A percentile compares a stretch with the other conserved stretches of the same genome.
Evolutionary conservation across 768 basidiomycete genomes (phyloP).

Genomic region (Leccinellum luteum): DNA sequence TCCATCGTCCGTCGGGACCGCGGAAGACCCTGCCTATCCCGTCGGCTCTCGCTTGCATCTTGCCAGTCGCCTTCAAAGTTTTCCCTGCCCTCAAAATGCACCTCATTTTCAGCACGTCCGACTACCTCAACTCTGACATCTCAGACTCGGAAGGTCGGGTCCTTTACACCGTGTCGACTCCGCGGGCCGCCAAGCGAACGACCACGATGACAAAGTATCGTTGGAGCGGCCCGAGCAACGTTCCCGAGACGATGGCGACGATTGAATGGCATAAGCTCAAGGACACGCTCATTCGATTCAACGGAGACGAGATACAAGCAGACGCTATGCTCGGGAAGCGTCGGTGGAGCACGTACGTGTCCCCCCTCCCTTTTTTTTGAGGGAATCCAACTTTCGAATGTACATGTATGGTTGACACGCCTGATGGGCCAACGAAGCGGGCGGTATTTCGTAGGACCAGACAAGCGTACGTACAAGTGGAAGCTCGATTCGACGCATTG

Average conservation of each 20-base stretch:
- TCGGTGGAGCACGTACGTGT: conserved; percentile 23
- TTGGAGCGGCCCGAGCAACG: conserved; percentile 18
- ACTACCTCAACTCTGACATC: conserved; percentile 19
- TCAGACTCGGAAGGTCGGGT: conserved; percentile 17
- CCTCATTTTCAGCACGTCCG: conserved; percentile 20
- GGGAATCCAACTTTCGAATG: no score
- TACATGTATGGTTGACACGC: not conserved
- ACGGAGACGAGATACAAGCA: conserved; percentile 28
- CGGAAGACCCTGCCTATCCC: not conserved
- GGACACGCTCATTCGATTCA: conserved; percentile 29
- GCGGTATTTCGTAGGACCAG: conserved; percentile 33
- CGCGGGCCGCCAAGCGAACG: conserved; percentile 9
- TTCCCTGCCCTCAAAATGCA: conserved; percentile 8
- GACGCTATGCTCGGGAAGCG: conserved; percentile 21
- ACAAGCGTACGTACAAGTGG: conserved; percentile 36
- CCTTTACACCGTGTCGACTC: conserved; percentile 23
- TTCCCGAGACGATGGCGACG: conserved; percentile 30
- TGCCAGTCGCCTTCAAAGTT: not conserved
- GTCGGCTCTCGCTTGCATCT: not conserved
- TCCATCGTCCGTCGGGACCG: not conserved
- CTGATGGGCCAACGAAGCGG: conserved; percentile 17
- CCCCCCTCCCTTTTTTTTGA: not conserved
- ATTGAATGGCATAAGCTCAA: conserved; percentile 33
- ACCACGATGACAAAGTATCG: conserved; percentile 26
- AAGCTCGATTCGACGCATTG: conserved; percentile 27